Conservation (phyloP, 768 basidiomycete genomes). For the Lactarius hengduanensis region DNA sequence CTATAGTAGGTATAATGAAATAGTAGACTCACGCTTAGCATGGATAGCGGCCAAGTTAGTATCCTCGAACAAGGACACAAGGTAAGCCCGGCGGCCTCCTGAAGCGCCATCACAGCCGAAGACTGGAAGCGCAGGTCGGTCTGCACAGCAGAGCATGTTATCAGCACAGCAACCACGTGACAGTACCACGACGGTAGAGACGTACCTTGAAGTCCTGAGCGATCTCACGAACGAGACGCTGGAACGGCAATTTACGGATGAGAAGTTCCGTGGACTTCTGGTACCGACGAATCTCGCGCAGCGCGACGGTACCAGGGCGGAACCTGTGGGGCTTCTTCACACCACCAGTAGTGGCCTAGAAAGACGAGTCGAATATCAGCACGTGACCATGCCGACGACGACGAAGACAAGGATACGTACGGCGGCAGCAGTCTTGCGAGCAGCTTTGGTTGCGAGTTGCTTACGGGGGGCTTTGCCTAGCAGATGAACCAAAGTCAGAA, state of each 20-base stretch:
- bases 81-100: slow-evolving; percentile 89
- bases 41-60: slow-evolving; percentile 91
- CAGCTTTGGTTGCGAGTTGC: slow-evolving; percentile 94
- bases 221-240: slow-evolving; percentile 94
- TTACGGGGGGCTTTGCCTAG: slow-evolving; percentile 88
- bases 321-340: slow-evolving; percentile 99
- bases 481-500: slow-evolving; percentile 33
- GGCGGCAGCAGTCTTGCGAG: slow-evolving; percentile 77
- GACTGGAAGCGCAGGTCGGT: slow-evolving; percentile 95
- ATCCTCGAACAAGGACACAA: slow-evolving; percentile 84
- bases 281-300: slow-evolving; percentile 97
- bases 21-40: slow-evolving; percentile 56
- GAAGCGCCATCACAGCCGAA: slow-evolving; percentile 89
- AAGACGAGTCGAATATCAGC: slow-evolving; percentile 15
- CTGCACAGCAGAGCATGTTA: slow-evolving; percentile 38
- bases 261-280: slow-evolving; percentile 99
- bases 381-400: slow-evolving; percentile 31
- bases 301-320: slow-evolving; percentile 96
- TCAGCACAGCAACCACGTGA: slow-evolving; percentile 6
- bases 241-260: slow-evolving; percentile 99
- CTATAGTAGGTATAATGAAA: not conserved
- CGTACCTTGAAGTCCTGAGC: slow-evolving; percentile 94
- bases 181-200: not conserved
- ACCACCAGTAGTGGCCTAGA: slow-evolving; percentile 82
- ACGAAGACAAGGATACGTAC: slow-evolving; percentile 46